Conservation (phyloP, 2,329 filamentous ascomycete species). For the Pseudodiploospora longispora region DNA sequence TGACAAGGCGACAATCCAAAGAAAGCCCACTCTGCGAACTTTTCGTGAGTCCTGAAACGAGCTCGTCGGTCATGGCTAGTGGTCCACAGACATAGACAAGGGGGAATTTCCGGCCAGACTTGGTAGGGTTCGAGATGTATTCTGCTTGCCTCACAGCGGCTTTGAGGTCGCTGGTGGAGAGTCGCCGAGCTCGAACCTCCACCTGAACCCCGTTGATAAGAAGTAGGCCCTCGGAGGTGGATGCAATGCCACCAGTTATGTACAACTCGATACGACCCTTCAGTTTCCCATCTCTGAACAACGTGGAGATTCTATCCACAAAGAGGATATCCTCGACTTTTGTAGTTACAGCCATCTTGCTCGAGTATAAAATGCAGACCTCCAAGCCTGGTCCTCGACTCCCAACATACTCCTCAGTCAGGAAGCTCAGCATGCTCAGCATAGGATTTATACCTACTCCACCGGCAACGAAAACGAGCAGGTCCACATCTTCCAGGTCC, state of each 20-base stretch:
- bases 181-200: constrained; percentile 28
- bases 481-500: constrained; percentile 19
- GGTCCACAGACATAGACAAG: constrained; percentile 63
- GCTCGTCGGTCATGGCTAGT: constrained; percentile 59
- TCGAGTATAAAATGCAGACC: constrained; percentile 58
- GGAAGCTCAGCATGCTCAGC: constrained; percentile 61
- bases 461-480: constrained; percentile 69
- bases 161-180: constrained; percentile 34
- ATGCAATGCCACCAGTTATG: constrained; percentile 28
- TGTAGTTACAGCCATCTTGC: constrained; percentile 24
- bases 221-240: neutral
- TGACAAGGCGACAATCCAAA: constrained; percentile 38
- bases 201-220: constrained; percentile 8
- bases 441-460: constrained; percentile 79
- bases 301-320: constrained; percentile 34
- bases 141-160: constrained; percentile 28
- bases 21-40: constrained; percentile 20
- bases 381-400: constrained; percentile 17
- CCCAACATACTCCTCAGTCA: constrained; percentile 32
- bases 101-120: too few relatives aligned
- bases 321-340: constrained; percentile 38
- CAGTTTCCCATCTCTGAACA: constrained; percentile 31
- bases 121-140: constrained; percentile 21
- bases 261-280: constrained; percentile 39
- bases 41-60: constrained; percentile 40